Conservation (phyloP, 805 yeast genomes). For the Spathaspora arborariae region DNA sequence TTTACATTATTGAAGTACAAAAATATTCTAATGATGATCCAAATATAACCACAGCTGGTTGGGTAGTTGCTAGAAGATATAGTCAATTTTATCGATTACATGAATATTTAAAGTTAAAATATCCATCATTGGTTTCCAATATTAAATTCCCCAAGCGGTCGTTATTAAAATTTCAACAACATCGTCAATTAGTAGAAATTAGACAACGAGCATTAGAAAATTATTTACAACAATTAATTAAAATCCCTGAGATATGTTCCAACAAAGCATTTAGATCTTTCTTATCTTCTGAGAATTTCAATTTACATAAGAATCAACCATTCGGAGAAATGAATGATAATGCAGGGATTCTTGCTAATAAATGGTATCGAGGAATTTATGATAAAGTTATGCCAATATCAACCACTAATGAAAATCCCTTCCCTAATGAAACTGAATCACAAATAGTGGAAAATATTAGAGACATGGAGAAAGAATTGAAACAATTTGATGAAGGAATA, state of each 20-base stretch:
- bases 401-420: background rate
- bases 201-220: constrained; percentile 58
- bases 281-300: constrained; percentile 67
- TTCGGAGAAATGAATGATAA: constrained; percentile 17
- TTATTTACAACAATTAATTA: constrained; percentile 56
- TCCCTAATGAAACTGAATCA: background rate
- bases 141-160: constrained; percentile 59
- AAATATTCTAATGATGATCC: constrained; percentile 41
- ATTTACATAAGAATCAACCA: constrained; percentile 22
- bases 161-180: constrained; percentile 67
- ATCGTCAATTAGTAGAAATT: constrained; percentile 54
- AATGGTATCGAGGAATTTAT: constrained; percentile 28
- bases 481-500: constrained; percentile 42
- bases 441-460: constrained; percentile 26
- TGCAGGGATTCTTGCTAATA: constrained; percentile 29
- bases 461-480: constrained; percentile 55
- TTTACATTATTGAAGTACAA: constrained; percentile 76
- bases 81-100: constrained; percentile 78
- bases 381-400: constrained; percentile 9
- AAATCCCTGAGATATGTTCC: constrained; percentile 67
- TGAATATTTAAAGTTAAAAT: constrained; percentile 53
- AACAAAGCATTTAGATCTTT: constrained; percentile 71
- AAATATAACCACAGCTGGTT: constrained; percentile 56
- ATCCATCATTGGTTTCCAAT: constrained; percentile 42
- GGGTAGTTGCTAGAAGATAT: constrained; percentile 89